phyloP scores from a whole-genome alignment of 768 basidiomycete genomes.

The Rossbeevera mucosa region DNA sequence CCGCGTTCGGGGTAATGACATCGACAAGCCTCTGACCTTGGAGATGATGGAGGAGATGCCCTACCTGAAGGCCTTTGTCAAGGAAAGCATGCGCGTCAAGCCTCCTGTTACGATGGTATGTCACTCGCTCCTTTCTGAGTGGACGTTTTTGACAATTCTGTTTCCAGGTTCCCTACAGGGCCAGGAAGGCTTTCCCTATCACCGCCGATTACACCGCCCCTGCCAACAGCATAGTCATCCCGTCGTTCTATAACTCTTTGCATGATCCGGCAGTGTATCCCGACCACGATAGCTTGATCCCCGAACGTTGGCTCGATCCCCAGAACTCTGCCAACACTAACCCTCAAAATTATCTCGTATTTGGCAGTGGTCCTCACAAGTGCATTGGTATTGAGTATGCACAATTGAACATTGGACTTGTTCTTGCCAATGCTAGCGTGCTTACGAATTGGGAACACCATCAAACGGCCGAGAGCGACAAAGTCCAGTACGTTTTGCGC shows the following conservation, averaged over 20 bases:
- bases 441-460: constrained; percentile 87
- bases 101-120: constrained; percentile 95
- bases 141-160: constrained; percentile 8
- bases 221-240: constrained; percentile 88
- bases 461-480: constrained; percentile 68
- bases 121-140: constrained; percentile 1
- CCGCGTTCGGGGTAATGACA: constrained; percentile 72
- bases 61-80: constrained; percentile 88
- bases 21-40: constrained; percentile 71
- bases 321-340: constrained; percentile 71
- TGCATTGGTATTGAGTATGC: constrained; percentile 95
- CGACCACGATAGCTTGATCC: constrained; percentile 74
- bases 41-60: constrained; percentile 91
- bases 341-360: constrained; percentile 95
- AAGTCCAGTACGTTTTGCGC: constrained; percentile 65
- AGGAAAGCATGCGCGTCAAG: constrained; percentile 86
- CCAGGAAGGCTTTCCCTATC: constrained; percentile 89
- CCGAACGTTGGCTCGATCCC: constrained; percentile 92
- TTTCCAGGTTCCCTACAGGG: constrained; percentile 84
- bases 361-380: constrained; percentile 88
- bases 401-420: constrained; percentile 81
- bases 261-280: constrained; percentile 89
- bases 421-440: constrained; percentile 76
- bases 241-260: constrained; percentile 86
- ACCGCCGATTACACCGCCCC: constrained; percentile 90